A percentile compares a stretch with the other conserved stretches of the same genome.
phyloP scores from a whole-genome alignment of 352 stramenopile genomes.

The Phytophthora pistaciae region DNA sequence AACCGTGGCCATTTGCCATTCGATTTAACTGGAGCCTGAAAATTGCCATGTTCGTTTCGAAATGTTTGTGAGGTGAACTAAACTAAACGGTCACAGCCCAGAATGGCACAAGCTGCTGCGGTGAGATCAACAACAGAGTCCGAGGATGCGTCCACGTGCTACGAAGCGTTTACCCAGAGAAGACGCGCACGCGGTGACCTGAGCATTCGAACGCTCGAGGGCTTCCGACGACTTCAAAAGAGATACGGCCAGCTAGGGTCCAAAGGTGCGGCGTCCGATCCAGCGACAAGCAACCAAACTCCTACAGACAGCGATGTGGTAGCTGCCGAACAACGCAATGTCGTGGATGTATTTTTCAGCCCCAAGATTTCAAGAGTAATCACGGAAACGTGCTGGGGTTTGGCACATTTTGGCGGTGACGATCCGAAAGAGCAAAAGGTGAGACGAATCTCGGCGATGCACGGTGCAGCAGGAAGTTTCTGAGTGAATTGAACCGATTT shows the following conservation, averaged over 20 bases:
- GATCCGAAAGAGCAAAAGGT: conserved; percentile 3
- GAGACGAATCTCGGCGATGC: too few species aligned
- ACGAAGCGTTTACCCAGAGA: conserved; percentile 23
- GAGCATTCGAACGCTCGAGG: conserved; percentile 38
- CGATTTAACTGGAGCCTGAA: too few species aligned
- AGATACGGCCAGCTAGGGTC: conserved; percentile 28
- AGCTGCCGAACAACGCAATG: conserved; percentile 4
- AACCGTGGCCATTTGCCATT: too few species aligned
- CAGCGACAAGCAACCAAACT: neutral
- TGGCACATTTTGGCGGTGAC: conserved; percentile 49
- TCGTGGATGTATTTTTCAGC: conserved; percentile 54
- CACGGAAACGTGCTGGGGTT: conserved; percentile 54
- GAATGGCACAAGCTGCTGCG: neutral
- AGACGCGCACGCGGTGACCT: conserved; percentile 28
- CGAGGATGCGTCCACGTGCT: conserved; percentile 15
- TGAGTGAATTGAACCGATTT: neutral
- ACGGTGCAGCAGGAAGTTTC: neutral
- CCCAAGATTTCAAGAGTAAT: conserved; percentile 47
- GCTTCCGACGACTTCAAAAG: conserved; percentile 36
- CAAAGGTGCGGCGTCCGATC: neutral
- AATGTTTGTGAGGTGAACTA: neutral
- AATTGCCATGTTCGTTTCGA: neutral
- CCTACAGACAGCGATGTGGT: neutral
- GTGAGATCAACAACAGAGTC: neutral
- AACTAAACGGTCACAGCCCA: neutral